These are phyloP conservation scores for Myxozyma geophila DNA, from an alignment of 805 yeast species.

Conservation along the genomic window DNA sequence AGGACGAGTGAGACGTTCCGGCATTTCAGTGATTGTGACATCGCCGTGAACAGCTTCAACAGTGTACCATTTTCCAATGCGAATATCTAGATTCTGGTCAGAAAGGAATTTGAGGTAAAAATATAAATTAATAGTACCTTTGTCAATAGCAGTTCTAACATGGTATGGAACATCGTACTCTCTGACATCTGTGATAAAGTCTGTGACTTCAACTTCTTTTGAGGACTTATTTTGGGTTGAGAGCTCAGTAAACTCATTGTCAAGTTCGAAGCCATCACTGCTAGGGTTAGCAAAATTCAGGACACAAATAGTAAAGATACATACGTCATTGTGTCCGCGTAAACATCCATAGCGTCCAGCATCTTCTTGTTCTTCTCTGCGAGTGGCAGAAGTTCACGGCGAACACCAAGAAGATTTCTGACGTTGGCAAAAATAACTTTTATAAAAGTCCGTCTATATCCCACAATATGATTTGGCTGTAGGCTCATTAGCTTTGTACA, in stretches of 20 bases:
- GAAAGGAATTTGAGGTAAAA: background rate
- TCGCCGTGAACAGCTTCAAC: conserved; percentile 68
- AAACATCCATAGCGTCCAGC: conserved; percentile 68
- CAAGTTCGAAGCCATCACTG: conserved; percentile 44
- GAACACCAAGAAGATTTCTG: conserved; percentile 72
- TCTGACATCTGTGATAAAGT: conserved; percentile 72
- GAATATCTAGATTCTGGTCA: conserved; percentile 49
- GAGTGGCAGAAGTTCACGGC: conserved; percentile 70
- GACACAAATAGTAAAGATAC: conserved; percentile 12
- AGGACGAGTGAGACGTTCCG: conserved; percentile 86
- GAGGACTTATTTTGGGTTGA: conserved; percentile 31
- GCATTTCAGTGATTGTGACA: conserved; percentile 60
- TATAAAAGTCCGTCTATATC: conserved; percentile 66
- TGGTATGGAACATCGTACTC: conserved; percentile 98
- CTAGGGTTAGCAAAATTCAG: conserved; percentile 32
- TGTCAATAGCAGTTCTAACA: conserved; percentile 93
- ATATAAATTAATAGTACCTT: conserved; percentile 40
- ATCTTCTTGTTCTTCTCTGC: conserved; percentile 67
- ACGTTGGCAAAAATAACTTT: conserved; percentile 76
- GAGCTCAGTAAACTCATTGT: conserved; percentile 38
- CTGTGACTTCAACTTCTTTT: conserved; percentile 57
- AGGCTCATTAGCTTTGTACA: background rate
- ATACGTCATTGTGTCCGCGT: conserved; percentile 58
- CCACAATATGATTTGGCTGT: conserved; percentile 80
- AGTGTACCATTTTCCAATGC: conserved; percentile 96